Percentiles rank a stretch among this genome's conserved stretches.
Evolutionary conservation across 164 flowering plant genomes (phyloP).

Genomic region (Pachysandra terminalis): DNA sequence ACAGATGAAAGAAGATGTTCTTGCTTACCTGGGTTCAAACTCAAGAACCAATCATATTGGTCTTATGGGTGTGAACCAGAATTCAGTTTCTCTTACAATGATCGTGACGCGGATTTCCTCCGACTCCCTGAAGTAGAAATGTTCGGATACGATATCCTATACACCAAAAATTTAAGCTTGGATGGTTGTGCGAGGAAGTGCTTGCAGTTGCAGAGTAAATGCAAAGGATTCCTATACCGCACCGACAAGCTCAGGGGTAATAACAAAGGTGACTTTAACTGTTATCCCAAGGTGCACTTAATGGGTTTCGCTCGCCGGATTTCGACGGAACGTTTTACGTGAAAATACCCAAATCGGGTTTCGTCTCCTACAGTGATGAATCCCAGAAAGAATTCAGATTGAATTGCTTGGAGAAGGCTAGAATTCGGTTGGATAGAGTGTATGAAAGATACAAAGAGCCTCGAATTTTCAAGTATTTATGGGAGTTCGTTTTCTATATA

Average conservation of each 20-base stretch:
- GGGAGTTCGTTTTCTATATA: slow-evolving; percentile 6
- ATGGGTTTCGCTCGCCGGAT: slow-evolving; percentile 20
- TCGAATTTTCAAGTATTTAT: slow-evolving; percentile 4
- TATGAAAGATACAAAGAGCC: neutral
- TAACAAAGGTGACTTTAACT: neutral
- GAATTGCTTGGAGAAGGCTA: neutral
- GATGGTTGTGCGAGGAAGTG: slow-evolving; percentile 21
- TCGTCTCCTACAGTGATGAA: neutral
- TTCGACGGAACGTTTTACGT: slow-evolving; percentile 11
- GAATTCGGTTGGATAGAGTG: neutral
- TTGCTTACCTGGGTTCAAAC: neutral
- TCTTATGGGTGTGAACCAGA: slow-evolving; percentile 28
- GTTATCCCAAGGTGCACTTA: slow-evolving; percentile 18
- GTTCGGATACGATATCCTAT: slow-evolving; percentile 23
- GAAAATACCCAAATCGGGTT: slow-evolving; percentile 12
- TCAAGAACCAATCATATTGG: slow-evolving; percentile 19
- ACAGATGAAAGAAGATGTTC: neutral
- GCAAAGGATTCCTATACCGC: slow-evolving; percentile 20
- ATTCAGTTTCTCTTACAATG: slow-evolving; percentile 9
- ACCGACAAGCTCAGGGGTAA: neutral
- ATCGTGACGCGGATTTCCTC: neutral
- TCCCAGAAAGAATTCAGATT: neutral
- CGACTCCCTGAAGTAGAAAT: slow-evolving; percentile 14
- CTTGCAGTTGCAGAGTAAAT: slow-evolving; percentile 10
- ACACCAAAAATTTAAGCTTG: neutral